Conservation (phyloP, 2,329 filamentous ascomycete species). For the Ceratocystis alfenasii region DNA sequence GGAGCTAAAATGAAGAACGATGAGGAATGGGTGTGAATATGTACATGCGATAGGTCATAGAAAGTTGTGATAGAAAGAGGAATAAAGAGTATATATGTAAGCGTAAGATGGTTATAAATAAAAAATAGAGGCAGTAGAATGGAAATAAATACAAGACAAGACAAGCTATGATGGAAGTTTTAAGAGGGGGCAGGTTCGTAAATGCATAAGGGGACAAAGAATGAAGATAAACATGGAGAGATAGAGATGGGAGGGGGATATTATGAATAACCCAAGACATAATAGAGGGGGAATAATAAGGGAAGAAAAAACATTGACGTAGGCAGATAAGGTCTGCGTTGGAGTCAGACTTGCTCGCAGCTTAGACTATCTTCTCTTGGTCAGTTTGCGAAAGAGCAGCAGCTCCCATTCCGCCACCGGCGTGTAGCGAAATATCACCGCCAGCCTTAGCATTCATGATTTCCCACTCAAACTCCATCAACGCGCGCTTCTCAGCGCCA, state of each 20-base stretch:
- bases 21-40: not conserved
- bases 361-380: constrained; percentile 20
- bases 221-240: not conserved
- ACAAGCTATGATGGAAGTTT: not conserved
- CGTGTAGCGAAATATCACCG: constrained; percentile 19
- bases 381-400: constrained; percentile 6
- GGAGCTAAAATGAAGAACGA: not conserved
- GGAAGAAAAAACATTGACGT: not conserved
- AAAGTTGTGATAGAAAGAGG: not conserved
- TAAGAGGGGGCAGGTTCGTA: not conserved
- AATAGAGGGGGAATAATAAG: not conserved
- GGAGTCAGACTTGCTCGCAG: too few relatives aligned
- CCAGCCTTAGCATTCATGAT: constrained; percentile 53
- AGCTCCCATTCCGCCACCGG: constrained; percentile 6
- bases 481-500: constrained; percentile 63
- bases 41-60: not conserved
- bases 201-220: not conserved
- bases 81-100: not conserved
- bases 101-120: not conserved
- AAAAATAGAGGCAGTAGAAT: not conserved
- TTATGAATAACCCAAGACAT: not conserved
- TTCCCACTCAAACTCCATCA: constrained; percentile 93
- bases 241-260: not conserved
- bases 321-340: too few relatives aligned
- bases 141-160: not conserved